Conservation (phyloP, 2,329 filamentous ascomycete species). For the Seiridium unicorne region DNA sequence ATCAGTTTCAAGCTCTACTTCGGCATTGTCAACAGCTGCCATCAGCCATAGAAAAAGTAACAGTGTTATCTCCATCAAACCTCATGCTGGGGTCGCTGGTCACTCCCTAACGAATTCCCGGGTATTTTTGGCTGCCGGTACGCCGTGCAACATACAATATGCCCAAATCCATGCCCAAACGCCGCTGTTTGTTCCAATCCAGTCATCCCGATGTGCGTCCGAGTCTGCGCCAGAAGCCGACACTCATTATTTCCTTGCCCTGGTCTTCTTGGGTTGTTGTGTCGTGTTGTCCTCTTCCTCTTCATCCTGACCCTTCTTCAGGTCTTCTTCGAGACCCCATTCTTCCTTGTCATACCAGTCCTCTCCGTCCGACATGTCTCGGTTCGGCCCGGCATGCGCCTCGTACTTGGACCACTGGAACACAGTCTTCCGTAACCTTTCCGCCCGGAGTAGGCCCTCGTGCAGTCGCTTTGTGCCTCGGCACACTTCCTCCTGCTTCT, state of each 20-base stretch:
- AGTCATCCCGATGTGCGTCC: not conserved
- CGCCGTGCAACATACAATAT: not conserved
- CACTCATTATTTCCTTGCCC: constrained; percentile 46
- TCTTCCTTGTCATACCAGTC: constrained; percentile 86
- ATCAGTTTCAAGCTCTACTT: too few species aligned
- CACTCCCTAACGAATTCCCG: not conserved
- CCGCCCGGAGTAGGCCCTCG: constrained; percentile 68
- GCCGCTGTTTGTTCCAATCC: constrained; percentile 2
- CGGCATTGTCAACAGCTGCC: too few species aligned
- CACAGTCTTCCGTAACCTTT: constrained; percentile 69
- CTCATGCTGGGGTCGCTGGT: not conserved
- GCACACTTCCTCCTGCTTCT: constrained; percentile 83
- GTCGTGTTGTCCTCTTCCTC: constrained; percentile 70
- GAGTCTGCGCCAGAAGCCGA: not conserved
- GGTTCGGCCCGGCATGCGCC: constrained; percentile 62
- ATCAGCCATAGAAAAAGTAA: too few species aligned
- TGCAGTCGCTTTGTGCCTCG: constrained; percentile 68
- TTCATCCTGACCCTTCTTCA: constrained; percentile 79
- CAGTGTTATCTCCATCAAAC: too few species aligned
- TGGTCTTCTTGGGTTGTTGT: constrained; percentile 59
- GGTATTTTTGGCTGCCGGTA: constrained; percentile 6
- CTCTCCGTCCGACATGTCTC: constrained; percentile 83
- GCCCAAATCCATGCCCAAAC: not conserved
- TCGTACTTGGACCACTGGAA: constrained; percentile 77
- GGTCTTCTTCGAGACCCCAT: constrained; percentile 70